Conservation (phyloP, 257 asterid species). For the Striga asiatica region DNA sequence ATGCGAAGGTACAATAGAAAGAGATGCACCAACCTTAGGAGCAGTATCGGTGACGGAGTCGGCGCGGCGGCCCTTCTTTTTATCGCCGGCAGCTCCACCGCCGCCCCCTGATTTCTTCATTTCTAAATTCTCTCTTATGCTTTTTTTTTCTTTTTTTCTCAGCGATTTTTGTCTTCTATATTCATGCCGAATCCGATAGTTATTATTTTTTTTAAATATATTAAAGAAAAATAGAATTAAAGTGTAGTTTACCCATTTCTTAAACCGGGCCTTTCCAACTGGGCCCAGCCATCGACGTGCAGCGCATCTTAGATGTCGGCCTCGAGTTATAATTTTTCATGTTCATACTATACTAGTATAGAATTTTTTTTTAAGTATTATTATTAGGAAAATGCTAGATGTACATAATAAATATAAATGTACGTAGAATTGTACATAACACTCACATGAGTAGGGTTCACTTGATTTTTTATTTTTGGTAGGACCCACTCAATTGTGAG, state of each 20-base stretch:
- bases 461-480: too few species aligned
- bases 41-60: conserved; percentile 46
- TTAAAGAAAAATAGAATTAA: not conserved
- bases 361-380: too few species aligned
- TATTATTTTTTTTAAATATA: not conserved
- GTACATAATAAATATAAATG: too few species aligned
- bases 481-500: too few species aligned
- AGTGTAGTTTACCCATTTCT: not conserved
- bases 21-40: conserved; percentile 43
- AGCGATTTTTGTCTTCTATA: not conserved
- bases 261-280: not conserved
- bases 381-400: too few species aligned
- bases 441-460: too few species aligned
- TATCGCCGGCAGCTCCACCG: conserved; percentile 49
- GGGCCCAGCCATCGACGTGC: not conserved
- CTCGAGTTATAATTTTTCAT: not conserved
- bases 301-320: not conserved
- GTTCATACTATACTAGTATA: too few species aligned
- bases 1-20: conserved; percentile 4
- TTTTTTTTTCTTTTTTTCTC: not conserved
- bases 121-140: conserved; percentile 12
- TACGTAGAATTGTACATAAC: too few species aligned
- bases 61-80: conserved; percentile 60
- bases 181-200: not conserved
- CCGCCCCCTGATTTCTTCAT: conserved; percentile 70